Base-by-base conservation (phyloP, 2,329 filamentous ascomycete species). In the Lomentospora prolificans region DNA sequence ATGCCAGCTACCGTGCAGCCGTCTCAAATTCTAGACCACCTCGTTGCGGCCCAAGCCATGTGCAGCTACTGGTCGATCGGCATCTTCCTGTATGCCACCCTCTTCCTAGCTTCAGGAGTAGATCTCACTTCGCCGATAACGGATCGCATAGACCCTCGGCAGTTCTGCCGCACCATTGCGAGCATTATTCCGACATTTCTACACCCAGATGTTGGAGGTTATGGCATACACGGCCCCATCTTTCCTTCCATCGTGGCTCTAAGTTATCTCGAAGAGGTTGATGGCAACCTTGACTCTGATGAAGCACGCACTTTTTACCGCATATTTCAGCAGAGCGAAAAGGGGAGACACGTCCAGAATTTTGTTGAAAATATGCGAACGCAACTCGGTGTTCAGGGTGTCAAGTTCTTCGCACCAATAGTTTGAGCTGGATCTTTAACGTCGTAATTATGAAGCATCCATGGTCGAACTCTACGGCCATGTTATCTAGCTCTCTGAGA, bases 151-250 rank as follows among this genome's bases (percentile, higher is more conserved):
- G 39, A 60, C 10, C 60, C 59, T 8, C 41, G 44, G 12, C 1
- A 50, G 2, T 61, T 58, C 48, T 61, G 60, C 50, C 22, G 53
- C n/a, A 56, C 56, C 30, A 60, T 61, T 27, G 58, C 58, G 30
- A 46, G 59, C 46, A 48, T 57, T 10, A 36, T 60, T 30, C 58
- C 57, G 12, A 31, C 60, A 6, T 59, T 61, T 28, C 55, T 61
- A 36, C 56, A 57, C 12, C 57, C 58, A 2, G 33, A 51, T 2
- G 58, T 58, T 5, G 60, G 60, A 2, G 55, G 46, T 0, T 61
- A 59, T 8, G 58, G 58, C 2, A 53, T 58, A 9, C 52, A 55
- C 17, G 56, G 52, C 4, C 53, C 60, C 12, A 56, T 60, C 8
- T 56, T 61, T 6, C 59, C 60, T 17, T 55, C 59, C 1, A 57